phyloP scores from a whole-genome alignment of 1,139 yeast genomes.

The Geotrichum carabidarum region DNA sequence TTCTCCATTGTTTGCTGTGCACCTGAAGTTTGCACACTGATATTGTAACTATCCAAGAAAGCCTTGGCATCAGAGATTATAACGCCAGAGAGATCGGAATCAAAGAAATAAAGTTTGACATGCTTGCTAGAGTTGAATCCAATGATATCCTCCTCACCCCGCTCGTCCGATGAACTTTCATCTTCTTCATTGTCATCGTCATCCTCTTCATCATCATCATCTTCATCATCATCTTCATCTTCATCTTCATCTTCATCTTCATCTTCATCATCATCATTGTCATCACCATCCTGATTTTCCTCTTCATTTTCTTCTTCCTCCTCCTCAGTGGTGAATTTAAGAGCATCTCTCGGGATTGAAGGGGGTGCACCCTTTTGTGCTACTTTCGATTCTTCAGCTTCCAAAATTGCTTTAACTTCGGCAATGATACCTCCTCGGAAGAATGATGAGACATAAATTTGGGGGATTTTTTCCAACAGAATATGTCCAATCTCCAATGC shows the following conservation, averaged over 20 bases:
- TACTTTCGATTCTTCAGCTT: constrained; percentile 9
- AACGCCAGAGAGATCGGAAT: constrained; percentile 18
- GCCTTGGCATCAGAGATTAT: constrained; percentile 21
- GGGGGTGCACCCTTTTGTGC: constrained; percentile 6
- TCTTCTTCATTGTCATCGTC: constrained; percentile 22
- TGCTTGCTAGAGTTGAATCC: neutral
- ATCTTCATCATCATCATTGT: constrained; percentile 23
- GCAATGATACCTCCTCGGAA: constrained; percentile 69
- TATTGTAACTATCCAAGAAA: constrained; percentile 9
- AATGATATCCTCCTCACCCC: constrained; percentile 28
- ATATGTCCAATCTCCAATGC: constrained; percentile 49
- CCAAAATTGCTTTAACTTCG: constrained; percentile 40
- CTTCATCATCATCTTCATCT: constrained; percentile 25
- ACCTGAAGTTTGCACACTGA: neutral
- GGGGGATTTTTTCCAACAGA: constrained; percentile 46
- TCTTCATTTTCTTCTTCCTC: constrained; percentile 20
- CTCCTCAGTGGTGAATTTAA: neutral
- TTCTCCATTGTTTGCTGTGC: constrained; percentile 12
- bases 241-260: constrained; percentile 23
- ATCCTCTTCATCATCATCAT: constrained; percentile 23
- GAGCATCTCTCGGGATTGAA: neutral
- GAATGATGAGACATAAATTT: constrained; percentile 46
- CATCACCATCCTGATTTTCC: constrained; percentile 19
- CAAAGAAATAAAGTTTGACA: constrained; percentile 21
- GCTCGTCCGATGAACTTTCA: constrained; percentile 26